Evolutionary conservation across 2,329 filamentous ascomycete genomes (phyloP).

Genomic region (Endoconidiophora polonica): DNA sequence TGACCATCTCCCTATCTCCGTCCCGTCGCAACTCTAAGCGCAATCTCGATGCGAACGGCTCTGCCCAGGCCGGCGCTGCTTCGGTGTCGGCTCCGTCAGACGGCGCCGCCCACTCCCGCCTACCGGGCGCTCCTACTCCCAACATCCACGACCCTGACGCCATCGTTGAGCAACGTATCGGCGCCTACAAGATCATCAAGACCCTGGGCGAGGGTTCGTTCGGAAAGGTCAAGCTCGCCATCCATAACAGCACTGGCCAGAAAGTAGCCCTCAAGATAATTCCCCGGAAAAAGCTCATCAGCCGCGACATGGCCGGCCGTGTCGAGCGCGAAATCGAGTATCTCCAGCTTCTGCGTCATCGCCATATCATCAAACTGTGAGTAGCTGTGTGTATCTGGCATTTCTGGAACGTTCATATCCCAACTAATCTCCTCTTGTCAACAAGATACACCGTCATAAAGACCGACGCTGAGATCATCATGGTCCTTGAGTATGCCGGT

Average conservation of each 20-base stretch:
- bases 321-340: constrained; percentile 98
- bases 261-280: constrained; percentile 98
- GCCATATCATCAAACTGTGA: constrained; percentile 97
- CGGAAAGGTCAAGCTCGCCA: constrained; percentile 94
- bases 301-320: constrained; percentile 90
- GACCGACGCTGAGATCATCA: constrained; percentile 85
- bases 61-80: constrained; percentile 14
- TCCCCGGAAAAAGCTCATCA: constrained; percentile 86
- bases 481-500: constrained; percentile 96
- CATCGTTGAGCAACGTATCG: constrained; percentile 60
- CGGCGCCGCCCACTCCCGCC: constrained; percentile 18
- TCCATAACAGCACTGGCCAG: constrained; percentile 80
- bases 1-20: constrained; percentile 58
- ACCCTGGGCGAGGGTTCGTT: constrained; percentile 95
- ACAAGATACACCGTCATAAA: constrained; percentile 88
- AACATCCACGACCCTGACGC: constrained; percentile 30
- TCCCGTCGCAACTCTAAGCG: constrained; percentile 25
- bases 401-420: not conserved
- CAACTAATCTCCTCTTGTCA: not conserved
- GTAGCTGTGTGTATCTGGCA: constrained; percentile 18
- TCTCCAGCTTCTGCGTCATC: constrained; percentile 82
- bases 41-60: constrained; percentile 7
- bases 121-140: constrained; percentile 16
- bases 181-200: constrained; percentile 77
- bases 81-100: constrained; percentile 7